Percentiles rank a stretch among this genome's conserved stretches.
These are phyloP conservation scores for Byssochlamys sp. DNA, from an alignment of 2,329 filamentous ascomycete species.

Conservation along the genomic window DNA sequence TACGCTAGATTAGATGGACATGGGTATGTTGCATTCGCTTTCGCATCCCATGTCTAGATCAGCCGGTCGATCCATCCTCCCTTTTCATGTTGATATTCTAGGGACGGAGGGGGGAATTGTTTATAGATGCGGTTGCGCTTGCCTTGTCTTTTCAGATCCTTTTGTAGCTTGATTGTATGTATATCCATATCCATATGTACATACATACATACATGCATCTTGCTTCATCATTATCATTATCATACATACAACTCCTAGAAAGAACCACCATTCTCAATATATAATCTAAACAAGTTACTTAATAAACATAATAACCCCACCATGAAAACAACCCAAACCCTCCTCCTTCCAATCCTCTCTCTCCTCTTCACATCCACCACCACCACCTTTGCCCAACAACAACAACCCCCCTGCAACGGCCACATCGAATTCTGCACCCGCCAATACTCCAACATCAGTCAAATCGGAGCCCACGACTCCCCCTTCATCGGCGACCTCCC, in stretches of 20 bases:
- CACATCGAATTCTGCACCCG: slow-evolving; percentile 46
- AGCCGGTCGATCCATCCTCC: neutral
- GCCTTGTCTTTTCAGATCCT: neutral
- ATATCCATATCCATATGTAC: no score
- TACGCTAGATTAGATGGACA: neutral
- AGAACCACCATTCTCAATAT: no score
- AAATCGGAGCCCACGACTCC: slow-evolving; percentile 56
- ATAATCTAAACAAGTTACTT: no score
- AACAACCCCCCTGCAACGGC: slow-evolving; percentile 45
- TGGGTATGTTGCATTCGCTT: neutral
- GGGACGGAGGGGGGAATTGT: neutral
- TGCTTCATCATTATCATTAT: no score
- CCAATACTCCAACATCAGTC: slow-evolving; percentile 51
- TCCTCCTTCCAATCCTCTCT: neutral
- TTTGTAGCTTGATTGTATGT: no score
- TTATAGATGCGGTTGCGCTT: neutral
- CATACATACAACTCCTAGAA: no score
- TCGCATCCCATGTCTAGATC: neutral
- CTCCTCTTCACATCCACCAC: neutral
- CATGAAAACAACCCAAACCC: neutral
- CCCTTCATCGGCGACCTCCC: slow-evolving; percentile 51
- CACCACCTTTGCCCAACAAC: neutral
- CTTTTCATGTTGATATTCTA: neutral
- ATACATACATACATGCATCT: no score
- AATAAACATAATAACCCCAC: neutral